A percentile compares a stretch with the other conserved stretches of the same genome.
phyloP scores from a whole-genome alignment of 202 grass and related monocot species.

The Saccharum hybrid region DNA sequence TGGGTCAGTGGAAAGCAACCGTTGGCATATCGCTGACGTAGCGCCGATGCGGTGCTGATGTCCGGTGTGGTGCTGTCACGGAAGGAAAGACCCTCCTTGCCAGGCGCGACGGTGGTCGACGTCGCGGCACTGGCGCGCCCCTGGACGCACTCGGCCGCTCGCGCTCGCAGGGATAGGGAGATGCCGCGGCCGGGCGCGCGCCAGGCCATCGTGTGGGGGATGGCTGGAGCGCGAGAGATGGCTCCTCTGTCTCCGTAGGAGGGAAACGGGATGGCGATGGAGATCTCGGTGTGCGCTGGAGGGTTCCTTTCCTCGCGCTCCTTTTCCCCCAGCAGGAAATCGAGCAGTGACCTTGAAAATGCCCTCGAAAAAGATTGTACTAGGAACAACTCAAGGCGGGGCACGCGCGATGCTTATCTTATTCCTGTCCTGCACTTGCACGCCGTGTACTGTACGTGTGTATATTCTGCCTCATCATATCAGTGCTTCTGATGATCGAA shows the following conservation, averaged over 20 bases:
- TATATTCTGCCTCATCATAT: not conserved
- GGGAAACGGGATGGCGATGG: conserved; percentile 8
- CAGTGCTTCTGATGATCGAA: not conserved
- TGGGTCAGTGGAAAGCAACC: conserved; percentile 32
- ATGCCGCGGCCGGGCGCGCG: not conserved
- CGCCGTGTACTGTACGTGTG: not conserved
- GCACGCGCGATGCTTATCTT: conserved; percentile 18
- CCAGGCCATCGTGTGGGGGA: not conserved
- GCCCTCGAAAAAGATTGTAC: conserved; percentile 10
- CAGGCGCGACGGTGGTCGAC: conserved; percentile 24
- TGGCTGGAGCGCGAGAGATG: not conserved
- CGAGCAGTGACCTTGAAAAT: not conserved
- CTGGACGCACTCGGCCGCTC: not conserved
- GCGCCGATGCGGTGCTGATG: conserved; percentile 38
- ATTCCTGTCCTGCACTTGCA: not conserved
- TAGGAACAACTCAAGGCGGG: not conserved
- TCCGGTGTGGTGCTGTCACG: not conserved
- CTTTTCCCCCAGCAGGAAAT: conserved; percentile 19
- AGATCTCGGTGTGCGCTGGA: conserved; percentile 25
- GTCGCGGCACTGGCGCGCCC: conserved; percentile 32
- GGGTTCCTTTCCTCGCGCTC: conserved; percentile 32
- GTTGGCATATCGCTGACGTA: conserved; percentile 14
- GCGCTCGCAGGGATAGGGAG: not conserved
- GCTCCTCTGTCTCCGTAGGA: not conserved
- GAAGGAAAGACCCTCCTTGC: not conserved